Evolutionary conservation across 106 monocot genomes (phyloP).

Genomic region (Amphibolis antarctica): DNA sequence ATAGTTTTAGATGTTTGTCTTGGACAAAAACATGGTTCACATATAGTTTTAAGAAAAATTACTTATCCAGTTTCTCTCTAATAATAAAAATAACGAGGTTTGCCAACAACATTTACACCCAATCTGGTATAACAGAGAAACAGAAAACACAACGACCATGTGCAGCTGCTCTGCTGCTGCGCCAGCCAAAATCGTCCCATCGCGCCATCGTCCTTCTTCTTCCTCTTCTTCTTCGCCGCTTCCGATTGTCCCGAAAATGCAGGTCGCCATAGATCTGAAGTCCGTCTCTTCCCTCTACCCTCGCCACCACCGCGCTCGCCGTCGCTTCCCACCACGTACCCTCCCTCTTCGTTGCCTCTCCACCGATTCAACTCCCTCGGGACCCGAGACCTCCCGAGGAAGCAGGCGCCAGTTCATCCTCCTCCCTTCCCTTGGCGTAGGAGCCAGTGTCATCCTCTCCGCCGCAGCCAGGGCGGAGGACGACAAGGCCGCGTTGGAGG

Average conservation of each 20-base stretch:
- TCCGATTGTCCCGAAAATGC: not conserved
- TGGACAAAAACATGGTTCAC: too few species aligned
- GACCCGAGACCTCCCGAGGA: not conserved
- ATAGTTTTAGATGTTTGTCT: too few species aligned
- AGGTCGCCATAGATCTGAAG: not conserved
- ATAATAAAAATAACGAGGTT: too few species aligned
- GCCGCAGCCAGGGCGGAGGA: constrained; percentile 27
- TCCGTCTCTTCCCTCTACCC: constrained; percentile 3
- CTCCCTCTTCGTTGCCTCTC: not conserved
- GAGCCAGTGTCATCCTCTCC: constrained; percentile 20
- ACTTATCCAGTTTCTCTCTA: too few species aligned
- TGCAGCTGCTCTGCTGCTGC: too few species aligned
- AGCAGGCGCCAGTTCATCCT: constrained; percentile 43
- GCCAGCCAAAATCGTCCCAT: too few species aligned
- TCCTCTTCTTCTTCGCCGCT: not conserved
- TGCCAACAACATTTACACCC: too few species aligned
- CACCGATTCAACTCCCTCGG: not conserved
- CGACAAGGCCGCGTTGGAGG: constrained; percentile 6
- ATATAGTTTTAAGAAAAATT: too few species aligned
- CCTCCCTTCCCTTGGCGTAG: constrained; percentile 35
- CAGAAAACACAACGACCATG: too few species aligned
- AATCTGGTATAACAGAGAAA: too few species aligned
- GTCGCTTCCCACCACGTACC: not conserved
- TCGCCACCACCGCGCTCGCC: constrained; percentile 6
- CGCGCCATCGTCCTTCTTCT: not conserved